Evolutionary conservation across 352 stramenopile species (phyloP).

Genomic region (Phytophthora fragariaefolia): DNA sequence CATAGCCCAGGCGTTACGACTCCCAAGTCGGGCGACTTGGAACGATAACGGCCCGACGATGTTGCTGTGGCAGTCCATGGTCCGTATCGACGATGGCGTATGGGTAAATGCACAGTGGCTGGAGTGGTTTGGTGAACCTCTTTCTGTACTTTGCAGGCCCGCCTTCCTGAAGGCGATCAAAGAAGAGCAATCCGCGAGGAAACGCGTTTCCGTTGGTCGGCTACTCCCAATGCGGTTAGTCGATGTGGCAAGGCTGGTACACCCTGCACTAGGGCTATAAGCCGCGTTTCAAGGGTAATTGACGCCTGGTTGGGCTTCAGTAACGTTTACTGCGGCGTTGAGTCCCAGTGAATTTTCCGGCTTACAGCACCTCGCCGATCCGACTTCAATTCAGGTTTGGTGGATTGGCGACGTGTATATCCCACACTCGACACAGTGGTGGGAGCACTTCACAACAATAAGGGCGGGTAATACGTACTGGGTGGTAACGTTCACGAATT

Average conservation of each 20-base stretch:
- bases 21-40: background rate
- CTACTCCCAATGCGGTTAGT: background rate
- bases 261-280: background rate
- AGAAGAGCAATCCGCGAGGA: background rate
- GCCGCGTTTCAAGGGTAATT: background rate
- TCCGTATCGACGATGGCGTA: background rate
- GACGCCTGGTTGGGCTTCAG: background rate
- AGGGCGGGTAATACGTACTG: background rate
- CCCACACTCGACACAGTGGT: background rate
- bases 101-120: conserved; percentile 6
- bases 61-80: background rate
- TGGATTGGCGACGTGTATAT: conserved; percentile 5
- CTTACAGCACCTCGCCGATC: background rate
- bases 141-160: background rate
- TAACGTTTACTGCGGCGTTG: too few species aligned
- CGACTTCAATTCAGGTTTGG: background rate
- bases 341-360: too few species aligned
- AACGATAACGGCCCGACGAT: background rate
- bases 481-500: conserved; percentile 1
- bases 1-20: background rate
- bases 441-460: background rate
- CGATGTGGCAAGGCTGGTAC: background rate
- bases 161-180: background rate
- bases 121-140: background rate
- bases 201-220: background rate